A percentile compares a stretch with the other conserved stretches of the same genome.
These are phyloP conservation scores for Diaporthe ilicicola DNA, from an alignment of 2,329 filamentous ascomycete species.

Conservation along the genomic window DNA sequence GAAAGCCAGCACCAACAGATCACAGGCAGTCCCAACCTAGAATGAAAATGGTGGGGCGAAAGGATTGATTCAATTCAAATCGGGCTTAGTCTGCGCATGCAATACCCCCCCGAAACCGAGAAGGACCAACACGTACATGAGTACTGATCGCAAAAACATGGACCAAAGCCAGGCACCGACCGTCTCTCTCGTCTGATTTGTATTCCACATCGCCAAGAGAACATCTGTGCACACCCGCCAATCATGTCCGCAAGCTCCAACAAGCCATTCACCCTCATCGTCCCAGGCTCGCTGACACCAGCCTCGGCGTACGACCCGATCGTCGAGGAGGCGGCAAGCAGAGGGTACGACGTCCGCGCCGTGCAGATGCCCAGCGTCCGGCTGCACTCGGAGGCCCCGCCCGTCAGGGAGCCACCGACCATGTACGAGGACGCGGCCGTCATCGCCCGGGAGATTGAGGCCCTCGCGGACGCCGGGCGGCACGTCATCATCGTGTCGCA, in stretches of 20 bases:
- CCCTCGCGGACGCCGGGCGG: slow-evolving; percentile 41
- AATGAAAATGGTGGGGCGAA: not conserved
- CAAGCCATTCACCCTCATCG: not conserved
- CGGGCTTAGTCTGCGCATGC: not conserved
- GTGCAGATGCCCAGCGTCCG: not conserved
- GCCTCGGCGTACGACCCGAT: not conserved
- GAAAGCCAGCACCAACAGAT: not conserved
- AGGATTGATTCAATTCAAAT: not conserved
- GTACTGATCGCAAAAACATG: not conserved
- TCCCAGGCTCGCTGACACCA: not conserved
- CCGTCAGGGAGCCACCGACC: slow-evolving; percentile 23
- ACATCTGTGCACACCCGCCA: not conserved
- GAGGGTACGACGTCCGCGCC: not conserved
- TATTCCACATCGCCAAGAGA: not conserved
- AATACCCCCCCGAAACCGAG: no score
- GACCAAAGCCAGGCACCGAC: not conserved
- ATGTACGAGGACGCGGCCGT: slow-evolving; percentile 44
- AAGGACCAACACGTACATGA: no score
- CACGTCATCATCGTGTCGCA: slow-evolving; percentile 31
- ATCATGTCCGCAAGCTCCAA: not conserved
- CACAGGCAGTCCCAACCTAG: not conserved
- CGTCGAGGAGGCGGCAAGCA: not conserved
- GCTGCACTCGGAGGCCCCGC: not conserved
- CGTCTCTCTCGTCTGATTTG: not conserved
- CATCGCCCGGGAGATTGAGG: slow-evolving; percentile 40